Percentiles rank a stretch among this genome's conserved stretches.
Evolutionary conservation across 73 alveolate species (phyloP).

Genomic region (Tetrahymena elliotti): DNA sequence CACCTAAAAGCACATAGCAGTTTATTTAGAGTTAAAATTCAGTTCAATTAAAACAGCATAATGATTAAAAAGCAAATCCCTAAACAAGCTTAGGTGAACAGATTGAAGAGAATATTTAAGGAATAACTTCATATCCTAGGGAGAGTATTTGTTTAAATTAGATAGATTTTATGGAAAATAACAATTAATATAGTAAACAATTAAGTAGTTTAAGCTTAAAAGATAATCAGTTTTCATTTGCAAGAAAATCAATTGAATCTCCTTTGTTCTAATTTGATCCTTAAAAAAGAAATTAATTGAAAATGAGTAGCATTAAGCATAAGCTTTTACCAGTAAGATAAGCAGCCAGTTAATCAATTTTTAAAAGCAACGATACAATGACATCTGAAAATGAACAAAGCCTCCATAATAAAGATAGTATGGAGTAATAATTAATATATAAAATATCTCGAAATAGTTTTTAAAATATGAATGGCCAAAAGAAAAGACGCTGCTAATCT

Average conservation of each 20-base stretch:
- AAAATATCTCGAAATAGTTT: background rate
- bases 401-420: background rate
- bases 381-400: background rate
- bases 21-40: background rate
- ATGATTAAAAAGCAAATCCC: background rate
- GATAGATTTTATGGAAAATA: background rate
- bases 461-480: background rate
- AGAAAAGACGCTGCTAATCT: background rate
- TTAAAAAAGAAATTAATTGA: no score
- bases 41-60: background rate
- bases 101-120: background rate
- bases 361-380: background rate
- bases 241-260: background rate
- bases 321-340: background rate
- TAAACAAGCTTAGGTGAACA: background rate
- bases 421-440: background rate
- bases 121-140: background rate
- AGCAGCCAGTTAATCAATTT: background rate
- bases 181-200: background rate
- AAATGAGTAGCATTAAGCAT: background rate
- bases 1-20: background rate
- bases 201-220: background rate
- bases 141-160: background rate
- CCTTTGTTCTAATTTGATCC: background rate
- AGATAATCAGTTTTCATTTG: background rate